Evolutionary conservation across 2,329 filamentous ascomycete genomes (phyloP), one percentile per base, ranked within the genome.

Genomic region (Hysterium pulicare): DNA sequence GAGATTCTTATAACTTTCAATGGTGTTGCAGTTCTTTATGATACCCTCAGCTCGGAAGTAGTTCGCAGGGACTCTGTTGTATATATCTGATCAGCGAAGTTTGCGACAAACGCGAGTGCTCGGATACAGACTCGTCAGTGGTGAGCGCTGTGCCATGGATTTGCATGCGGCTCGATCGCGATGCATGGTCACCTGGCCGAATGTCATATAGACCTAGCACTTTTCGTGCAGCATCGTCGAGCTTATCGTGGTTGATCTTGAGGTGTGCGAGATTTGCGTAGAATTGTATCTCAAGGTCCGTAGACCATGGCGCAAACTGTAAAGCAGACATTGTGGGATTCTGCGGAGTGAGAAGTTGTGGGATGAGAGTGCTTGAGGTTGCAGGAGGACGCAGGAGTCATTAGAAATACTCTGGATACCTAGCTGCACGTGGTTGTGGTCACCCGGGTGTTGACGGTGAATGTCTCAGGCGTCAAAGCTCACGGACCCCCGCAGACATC

Each of bases 221-320:
- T 46, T 85, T 84, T 33, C 91, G 86, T 19, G 90, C 87, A 8
- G 90, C 95, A 67, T 95, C 91, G 71, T 96, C 87, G 39, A 98
- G 87, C 71, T 90, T 95, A 72, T 96, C 93, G 77, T 95, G 85
- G 66, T 97, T 90, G 64, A 98, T 89, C 71, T 98, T 98, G 53
- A 86, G 86, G 5, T 85, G 82, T 46, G 94, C 93, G n/a, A 98
- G 80, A 4, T 89, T 84, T 34, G 87, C 86, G 66, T 96, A 98
- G 70, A 98, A 98, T 33, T 90, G 88, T 33, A 97, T 77, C 65
- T 98, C 93, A 61, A 97, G 90, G 70, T 96, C 89, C 37, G 91
- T 95, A 31, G 84, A 81, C 75, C 95, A 97, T 1, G 91, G 85
- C 47, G 89, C 88, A 69, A 90, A 98, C 72, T 84, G 81, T 65